Base-by-base conservation (phyloP, 2,329 filamentous ascomycete species). In the Claviceps quebecensis region DNA sequence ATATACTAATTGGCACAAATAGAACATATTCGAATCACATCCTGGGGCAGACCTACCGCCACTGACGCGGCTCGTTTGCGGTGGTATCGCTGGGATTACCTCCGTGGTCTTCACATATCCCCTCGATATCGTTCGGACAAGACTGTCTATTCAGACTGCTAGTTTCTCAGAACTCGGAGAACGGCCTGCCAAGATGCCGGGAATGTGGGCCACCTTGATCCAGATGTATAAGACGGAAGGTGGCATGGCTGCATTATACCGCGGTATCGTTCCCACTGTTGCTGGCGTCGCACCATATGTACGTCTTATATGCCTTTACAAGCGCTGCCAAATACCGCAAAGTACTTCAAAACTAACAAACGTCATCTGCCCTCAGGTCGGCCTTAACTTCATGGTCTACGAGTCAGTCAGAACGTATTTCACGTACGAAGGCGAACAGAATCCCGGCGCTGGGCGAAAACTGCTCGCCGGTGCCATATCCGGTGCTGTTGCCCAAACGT, bases 311-410 rank as follows among this genome's bases (percentile, higher is more conserved):
- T 34, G 2, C 1, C 1, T 13, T 2, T n/a, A 6, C 17, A 23
- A 6, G 4, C 5, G 36, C 54, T 40, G 8, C 38, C 39, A 8
- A n/a, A 36, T 4, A n/a, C 5, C n/a, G 23, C 16, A 26, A 23
- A 9, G 41, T n/a, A n/a, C 9, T 4, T 39, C n/a, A 26, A 36
- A 34, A 45, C 34, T 53, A 57, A 56, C 61, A 44, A 44, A 61
- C 16, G 41, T 56, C 41, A 9, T 29, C 14, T 17, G 49, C 59
- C n/a, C 14, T 49, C 58, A 89, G 84, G 86, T 98, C 55, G 93
- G 93, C 40, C 74, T 98, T 51, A 98, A 98, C 67, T 98, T 98
- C 67, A 97, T 97, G 89, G 88, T 87, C 5, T 98, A 98, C 69
- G 93, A 98, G 67, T 84, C 84, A 47, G 84, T 90, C 53, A 83